Evolutionary conservation across 2,329 filamentous ascomycete genomes (phyloP).

Genomic region (Ramularia endophylla): DNA sequence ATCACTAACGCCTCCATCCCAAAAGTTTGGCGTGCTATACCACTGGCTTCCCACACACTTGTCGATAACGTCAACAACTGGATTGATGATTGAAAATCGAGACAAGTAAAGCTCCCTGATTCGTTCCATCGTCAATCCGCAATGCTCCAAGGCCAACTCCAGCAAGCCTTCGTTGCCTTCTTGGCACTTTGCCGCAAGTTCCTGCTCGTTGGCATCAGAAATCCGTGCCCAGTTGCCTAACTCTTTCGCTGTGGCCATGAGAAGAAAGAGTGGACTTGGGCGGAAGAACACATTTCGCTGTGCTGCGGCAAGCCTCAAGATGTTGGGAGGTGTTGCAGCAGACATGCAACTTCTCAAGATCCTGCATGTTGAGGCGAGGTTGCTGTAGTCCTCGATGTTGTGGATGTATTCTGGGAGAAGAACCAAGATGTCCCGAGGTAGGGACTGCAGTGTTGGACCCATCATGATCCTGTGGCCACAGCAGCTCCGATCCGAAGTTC

Average conservation of each 20-base stretch:
- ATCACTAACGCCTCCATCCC: slow-evolving; percentile 29
- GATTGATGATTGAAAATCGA: slow-evolving; percentile 30
- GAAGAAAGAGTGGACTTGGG: slow-evolving; percentile 33
- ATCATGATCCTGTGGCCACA: not conserved
- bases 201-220: slow-evolving; percentile 17
- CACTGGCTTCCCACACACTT: slow-evolving; percentile 30
- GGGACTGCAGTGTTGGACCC: slow-evolving; percentile 1
- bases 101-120: slow-evolving; percentile 27
- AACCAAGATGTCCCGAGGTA: slow-evolving; percentile 18
- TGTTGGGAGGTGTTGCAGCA: slow-evolving; percentile 21
- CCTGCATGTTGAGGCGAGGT: slow-evolving; percentile 26
- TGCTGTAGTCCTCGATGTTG: slow-evolving; percentile 33
- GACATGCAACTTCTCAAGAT: slow-evolving; percentile 21
- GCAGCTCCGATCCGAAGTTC: no score
- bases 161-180: slow-evolving; percentile 31
- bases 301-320: slow-evolving; percentile 30
- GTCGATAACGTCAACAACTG: slow-evolving; percentile 30
- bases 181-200: slow-evolving; percentile 19
- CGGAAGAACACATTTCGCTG: slow-evolving; percentile 33
- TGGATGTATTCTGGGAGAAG: slow-evolving; percentile 18
- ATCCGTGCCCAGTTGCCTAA: slow-evolving; percentile 31
- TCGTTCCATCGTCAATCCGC: slow-evolving; percentile 28
- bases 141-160: slow-evolving; percentile 25
- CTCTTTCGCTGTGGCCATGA: slow-evolving; percentile 30
- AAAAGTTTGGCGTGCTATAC: slow-evolving; percentile 24